Evolutionary conservation across 257 asterid species (phyloP).

Genomic region (Plantago elongata): DNA sequence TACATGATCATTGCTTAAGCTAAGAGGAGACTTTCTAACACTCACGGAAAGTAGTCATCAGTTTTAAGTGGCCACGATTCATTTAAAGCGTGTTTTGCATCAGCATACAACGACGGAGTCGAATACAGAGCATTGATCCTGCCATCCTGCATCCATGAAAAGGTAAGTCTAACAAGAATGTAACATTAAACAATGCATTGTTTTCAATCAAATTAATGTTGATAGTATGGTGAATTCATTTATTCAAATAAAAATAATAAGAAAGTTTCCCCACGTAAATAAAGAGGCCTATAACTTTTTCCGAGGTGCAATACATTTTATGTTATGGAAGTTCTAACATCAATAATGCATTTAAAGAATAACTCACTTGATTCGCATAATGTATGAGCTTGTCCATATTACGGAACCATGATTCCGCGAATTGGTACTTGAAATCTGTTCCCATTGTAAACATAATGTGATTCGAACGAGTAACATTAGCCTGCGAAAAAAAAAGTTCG

Average conservation of each 20-base stretch:
- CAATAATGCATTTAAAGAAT: not conserved
- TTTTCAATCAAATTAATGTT: too few relatives aligned
- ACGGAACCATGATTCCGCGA: slow-evolving; percentile 47
- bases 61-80: slow-evolving; percentile 42
- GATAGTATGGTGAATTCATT: too few relatives aligned
- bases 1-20: slow-evolving; percentile 1
- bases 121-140: slow-evolving; percentile 50
- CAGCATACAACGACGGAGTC: slow-evolving; percentile 45
- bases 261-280: too few relatives aligned
- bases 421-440: slow-evolving; percentile 45
- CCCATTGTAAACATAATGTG: slow-evolving; percentile 58
- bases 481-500: slow-evolving; percentile 24
- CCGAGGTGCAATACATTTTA: not conserved
- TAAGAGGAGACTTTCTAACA: not conserved
- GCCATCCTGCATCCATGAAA: slow-evolving; percentile 38
- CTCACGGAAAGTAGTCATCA: slow-evolving; percentile 53
- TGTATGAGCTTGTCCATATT: slow-evolving; percentile 57
- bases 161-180: not conserved
- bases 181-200: too few relatives aligned
- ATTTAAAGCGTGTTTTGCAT: slow-evolving; percentile 38
- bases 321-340: not conserved
- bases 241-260: too few relatives aligned
- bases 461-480: slow-evolving; percentile 43
- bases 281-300: not conserved
- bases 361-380: slow-evolving; percentile 42